Percentiles rank a stretch among this genome's conserved stretches.
Conservation (phyloP, 2,329 filamentous ascomycete species). For the Verticillium isaacii region DNA sequence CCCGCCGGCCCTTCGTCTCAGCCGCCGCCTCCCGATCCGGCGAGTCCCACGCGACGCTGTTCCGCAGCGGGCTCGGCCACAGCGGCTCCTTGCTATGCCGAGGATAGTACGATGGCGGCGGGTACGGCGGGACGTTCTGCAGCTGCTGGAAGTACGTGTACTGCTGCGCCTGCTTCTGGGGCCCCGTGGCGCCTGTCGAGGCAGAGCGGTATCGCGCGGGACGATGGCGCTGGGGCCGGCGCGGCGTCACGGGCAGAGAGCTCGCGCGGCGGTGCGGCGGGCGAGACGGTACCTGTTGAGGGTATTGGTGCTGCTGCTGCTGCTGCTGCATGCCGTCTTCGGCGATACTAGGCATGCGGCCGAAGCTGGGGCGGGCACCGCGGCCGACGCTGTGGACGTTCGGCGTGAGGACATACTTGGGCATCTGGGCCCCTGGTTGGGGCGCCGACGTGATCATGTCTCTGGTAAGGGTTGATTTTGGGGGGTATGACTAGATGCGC, state of each 20-base stretch:
- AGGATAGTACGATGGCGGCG: constrained; percentile 11
- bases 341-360: constrained; percentile 30
- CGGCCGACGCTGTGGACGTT: constrained; percentile 2
- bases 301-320: neutral
- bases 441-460: neutral
- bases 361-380: constrained; percentile 17
- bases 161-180: neutral
- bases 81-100: constrained; percentile 6
- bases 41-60: neutral
- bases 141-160: constrained; percentile 1
- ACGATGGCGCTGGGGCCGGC: neutral
- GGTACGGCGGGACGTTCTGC: constrained; percentile 6
- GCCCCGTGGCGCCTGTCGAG: neutral
- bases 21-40: neutral
- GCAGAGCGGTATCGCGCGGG: neutral
- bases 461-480: neutral
- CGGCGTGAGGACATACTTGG: constrained; percentile 11
- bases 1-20: neutral
- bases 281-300: neutral
- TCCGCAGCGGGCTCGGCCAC: neutral
- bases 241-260: neutral
- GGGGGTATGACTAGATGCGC: neutral
- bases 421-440: constrained; percentile 5
- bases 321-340: constrained; percentile 22
- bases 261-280: neutral